Conservation (phyloP, 2,329 filamentous ascomycete species). For the Rachicladosporium sp. region DNA sequence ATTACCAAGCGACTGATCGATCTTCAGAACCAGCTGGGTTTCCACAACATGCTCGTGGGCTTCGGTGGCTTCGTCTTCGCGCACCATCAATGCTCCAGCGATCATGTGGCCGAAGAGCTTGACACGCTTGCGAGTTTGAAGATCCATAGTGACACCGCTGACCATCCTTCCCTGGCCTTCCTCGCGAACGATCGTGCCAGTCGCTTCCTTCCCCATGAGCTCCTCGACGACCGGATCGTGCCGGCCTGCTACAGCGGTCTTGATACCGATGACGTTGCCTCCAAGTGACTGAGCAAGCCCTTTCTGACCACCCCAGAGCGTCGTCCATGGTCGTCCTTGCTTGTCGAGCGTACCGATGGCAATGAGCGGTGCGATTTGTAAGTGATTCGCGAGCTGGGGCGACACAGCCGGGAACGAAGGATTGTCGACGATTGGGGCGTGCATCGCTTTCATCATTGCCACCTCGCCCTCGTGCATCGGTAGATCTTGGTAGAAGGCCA, state of each 20-base stretch:
- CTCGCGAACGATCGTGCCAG: slow-evolving; percentile 32
- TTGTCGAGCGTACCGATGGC: slow-evolving; percentile 61
- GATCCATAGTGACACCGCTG: slow-evolving; percentile 49
- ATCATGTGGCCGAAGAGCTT: slow-evolving; percentile 62
- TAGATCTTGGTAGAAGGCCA: slow-evolving; percentile 33
- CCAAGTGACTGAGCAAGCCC: slow-evolving; percentile 56
- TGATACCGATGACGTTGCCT: slow-evolving; percentile 51
- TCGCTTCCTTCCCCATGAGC: slow-evolving; percentile 14
- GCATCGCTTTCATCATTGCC: slow-evolving; percentile 51
- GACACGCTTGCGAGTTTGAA: slow-evolving; percentile 56
- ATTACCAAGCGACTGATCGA: slow-evolving; percentile 64
- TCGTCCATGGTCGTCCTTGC: slow-evolving; percentile 58
- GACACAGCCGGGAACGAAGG: slow-evolving; percentile 55
- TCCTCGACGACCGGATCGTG: background rate
- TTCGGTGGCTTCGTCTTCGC: slow-evolving; percentile 21
- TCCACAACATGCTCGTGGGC: slow-evolving; percentile 21
- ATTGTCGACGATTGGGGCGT: slow-evolving; percentile 47
- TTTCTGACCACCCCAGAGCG: slow-evolving; percentile 60
- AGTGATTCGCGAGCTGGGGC: slow-evolving; percentile 46
- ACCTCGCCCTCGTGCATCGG: slow-evolving; percentile 56
- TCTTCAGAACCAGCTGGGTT: slow-evolving; percentile 51
- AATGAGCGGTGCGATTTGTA: slow-evolving; percentile 53
- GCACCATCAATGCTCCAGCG: slow-evolving; percentile 42
- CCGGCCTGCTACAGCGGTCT: slow-evolving; percentile 1
- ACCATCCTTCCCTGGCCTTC: slow-evolving; percentile 41